Evolutionary conservation across 176 grass and related monocot genomes (phyloP), one percentile per base, ranked within the genome.

Genomic region (Cenchrus purpureus): DNA sequence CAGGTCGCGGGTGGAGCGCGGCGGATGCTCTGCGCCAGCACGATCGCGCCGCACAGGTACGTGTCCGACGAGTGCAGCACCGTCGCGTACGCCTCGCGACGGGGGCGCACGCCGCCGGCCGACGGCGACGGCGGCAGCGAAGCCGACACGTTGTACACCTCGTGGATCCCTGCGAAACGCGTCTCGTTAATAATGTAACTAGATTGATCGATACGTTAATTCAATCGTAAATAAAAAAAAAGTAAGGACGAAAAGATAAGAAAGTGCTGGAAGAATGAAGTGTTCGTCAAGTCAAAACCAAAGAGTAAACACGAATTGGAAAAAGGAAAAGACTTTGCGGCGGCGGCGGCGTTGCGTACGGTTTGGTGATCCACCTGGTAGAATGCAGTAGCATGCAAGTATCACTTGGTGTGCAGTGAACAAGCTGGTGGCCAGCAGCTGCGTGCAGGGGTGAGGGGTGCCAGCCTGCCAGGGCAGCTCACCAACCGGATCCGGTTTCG

Each of bases 61-160:
- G 77, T 76, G 77, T 95, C 93, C 15, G 96, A 94, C 52, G 96
- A 98, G 91, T 98, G 96, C n/a, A 98, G 93, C 49, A 98, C 91
- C 56, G 96, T 98, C 15, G 87, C 96, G 66, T 98, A 98, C 40
- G 96, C 96, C 86, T 94, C 92, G 5, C 95, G 88, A 4, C 70
- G 90, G 11, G 80, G 71, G 22, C 32, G 83, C 10, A 40, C 56
- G 53, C 12, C 62, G 25, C 5, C 25, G 12, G 10, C 28, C 50
- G 62, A 0, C 68, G 25, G 8, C 32, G 56, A 1, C 28, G 44
- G 1, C 12, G 22, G 1, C 3, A 76, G 22, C 4, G 40, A 72
- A 11, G 68, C 80, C 44, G 79, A 88, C 37, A 50, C 65, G 52
- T 87, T 68, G 31, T 89, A 76, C 85, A 87, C 89, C 19, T 80